Evolutionary conservation across 2,329 filamentous ascomycete genomes (phyloP), one percentile per base, ranked within the genome.

Genomic region (Colletotrichum cuscutae): DNA sequence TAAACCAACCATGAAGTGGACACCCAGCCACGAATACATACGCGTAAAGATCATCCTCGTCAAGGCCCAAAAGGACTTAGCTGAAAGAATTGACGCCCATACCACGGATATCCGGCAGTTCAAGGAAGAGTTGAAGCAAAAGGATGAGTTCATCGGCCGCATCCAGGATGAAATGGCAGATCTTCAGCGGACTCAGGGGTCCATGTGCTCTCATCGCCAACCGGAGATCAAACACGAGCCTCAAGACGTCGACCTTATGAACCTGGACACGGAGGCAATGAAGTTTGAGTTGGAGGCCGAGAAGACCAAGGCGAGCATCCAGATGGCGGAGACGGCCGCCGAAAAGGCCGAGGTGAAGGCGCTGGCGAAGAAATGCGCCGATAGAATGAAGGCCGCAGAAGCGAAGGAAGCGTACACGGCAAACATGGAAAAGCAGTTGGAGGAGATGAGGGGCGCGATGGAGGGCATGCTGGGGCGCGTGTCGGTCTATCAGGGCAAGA

Each of bases 401-500:
- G 26, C 28, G 0, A 32, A 26, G 2, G 15, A 22, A 4, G 3
- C 28, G 1, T 70, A 70, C 61, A 70, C 13, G 0, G 1, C 0
- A 2, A 65, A 12, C 6, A 0, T 65, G 54, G 67, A 70, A 8
- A 65, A 59, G 42, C 22, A 70, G 22, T 12, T 70, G 0, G 67
- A 70, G 61, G 67, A 70, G 42, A 13, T 70, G 61, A 46, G 54
- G 0, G 42, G 54, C 1, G 30, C 5, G 1, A 59, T 70, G 61
- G 67, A 70, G 30, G 13, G 11, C 1, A n/a, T 65, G 5, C 42
- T 65, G 0, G 53, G 54, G 0, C 28, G 24, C 24, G 67, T 70
- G 2, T 70, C 67, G 42, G 11, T 46, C 15, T 46, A 70, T 7
- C 67, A 65, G 22, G 61, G 62, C 1, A 28, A 56, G 4, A 70